phyloP scores from a whole-genome alignment of 169 alveolate species.

The Blepharisma undulans region DNA sequence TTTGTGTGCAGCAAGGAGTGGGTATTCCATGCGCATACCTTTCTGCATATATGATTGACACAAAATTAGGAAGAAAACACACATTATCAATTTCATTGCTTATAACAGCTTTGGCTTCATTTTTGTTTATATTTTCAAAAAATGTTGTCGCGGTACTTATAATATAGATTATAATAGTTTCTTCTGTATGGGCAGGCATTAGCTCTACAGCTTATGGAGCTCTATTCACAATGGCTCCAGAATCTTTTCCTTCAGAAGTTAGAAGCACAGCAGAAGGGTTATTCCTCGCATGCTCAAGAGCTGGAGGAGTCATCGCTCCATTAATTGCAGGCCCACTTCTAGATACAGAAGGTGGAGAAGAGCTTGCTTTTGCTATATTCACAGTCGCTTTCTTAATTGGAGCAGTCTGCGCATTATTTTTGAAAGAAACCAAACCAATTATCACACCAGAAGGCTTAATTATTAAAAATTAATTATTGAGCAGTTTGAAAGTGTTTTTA shows the following conservation, averaged over 20 bases:
- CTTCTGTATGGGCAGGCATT: background rate
- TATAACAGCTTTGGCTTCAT: background rate
- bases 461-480: no score
- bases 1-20: background rate
- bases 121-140: background rate
- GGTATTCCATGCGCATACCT: conserved; percentile 34
- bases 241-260: conserved; percentile 30
- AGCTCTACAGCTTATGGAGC: background rate
- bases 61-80: background rate
- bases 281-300: background rate
- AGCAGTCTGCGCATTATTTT: background rate
- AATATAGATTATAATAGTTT: background rate
- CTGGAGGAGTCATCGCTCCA: conserved; percentile 24
- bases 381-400: background rate
- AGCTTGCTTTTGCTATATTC: background rate
- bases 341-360: conserved; percentile 10
- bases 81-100: background rate
- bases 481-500: no score
- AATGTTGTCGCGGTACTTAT: background rate
- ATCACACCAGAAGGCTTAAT: background rate
- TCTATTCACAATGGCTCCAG: conserved; percentile 27
- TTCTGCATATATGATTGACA: conserved; percentile 19
- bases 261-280: conserved; percentile 20
- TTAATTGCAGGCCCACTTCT: conserved; percentile 23
- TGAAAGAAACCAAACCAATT: background rate